Base-by-base conservation (phyloP, 306 rosid genomes). In the Comarum palustre region DNA sequence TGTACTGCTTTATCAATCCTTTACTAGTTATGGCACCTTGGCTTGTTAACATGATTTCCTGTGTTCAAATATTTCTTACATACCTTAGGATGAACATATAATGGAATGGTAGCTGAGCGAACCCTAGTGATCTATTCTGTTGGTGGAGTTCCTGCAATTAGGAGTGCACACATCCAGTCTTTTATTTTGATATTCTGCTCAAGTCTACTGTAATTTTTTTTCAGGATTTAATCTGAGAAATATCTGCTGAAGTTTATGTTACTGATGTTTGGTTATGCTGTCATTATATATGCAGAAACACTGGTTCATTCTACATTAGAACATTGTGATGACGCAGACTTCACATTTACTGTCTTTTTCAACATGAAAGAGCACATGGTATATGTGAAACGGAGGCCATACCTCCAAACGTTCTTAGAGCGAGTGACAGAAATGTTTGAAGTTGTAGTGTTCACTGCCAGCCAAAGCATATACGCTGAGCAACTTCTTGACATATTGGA, bases 231-330 rank as follows among this genome's bases (percentile, higher is more conserved):
- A 38, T 24, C 31, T 25, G 20, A 71, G 77, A 48, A 46, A 20
- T 71, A 32, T 71, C 31, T n/a, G n/a, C 58, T 52, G 42, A 29
- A 54, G 78, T 36, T 59, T 73, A 63, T 81, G 36, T 64, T 51
- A 19, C 76, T 80, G 68, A 74, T 54, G 63, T 41, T 66, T 50
- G 46, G 17, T 71, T 61, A 46, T 75, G 39, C 25, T 76, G 58
- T 66, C 79, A 65, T 68, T 41, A 39, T 75, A 55, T 77, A 13
- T 79, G 87, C 96, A 94, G 99, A 94, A 88, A 94, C 99, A 59
- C 95, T 94, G 63, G 97, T 94, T 76, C 99, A 94, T 84, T 88
- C 99, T 75, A 89, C 96, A 11, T 80, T 94, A 86, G 97, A 91
- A 69, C 90, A 78, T 24, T 82, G 83, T 50, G 93, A 91, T 72